Conservation (phyloP, 169 alveolate species). For the Plasmodium fragile region DNA sequence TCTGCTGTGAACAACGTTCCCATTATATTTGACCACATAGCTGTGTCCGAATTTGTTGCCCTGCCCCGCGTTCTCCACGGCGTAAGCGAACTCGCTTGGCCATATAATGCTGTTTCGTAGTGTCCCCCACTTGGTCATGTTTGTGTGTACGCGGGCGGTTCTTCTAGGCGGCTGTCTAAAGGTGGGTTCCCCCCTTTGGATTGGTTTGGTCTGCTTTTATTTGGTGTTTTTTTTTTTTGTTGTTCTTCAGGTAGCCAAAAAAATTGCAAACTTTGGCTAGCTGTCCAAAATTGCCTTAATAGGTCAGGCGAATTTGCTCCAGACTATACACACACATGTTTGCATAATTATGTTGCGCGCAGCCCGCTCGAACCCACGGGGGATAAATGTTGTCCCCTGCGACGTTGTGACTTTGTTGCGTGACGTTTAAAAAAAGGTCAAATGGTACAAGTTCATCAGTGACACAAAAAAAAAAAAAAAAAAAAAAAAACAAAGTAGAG, state of each 20-base stretch:
- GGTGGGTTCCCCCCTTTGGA: background rate
- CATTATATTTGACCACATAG: constrained; percentile 59
- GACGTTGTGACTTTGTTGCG: background rate
- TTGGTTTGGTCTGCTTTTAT: background rate
- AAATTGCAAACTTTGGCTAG: background rate
- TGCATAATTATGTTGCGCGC: background rate
- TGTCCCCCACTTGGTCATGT: constrained; percentile 55
- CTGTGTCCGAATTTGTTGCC: constrained; percentile 60
- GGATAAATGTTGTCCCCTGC: background rate
- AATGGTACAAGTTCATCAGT: background rate
- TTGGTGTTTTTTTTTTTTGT: constrained; percentile 5
- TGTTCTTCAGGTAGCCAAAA: background rate
- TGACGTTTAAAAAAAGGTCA: background rate
- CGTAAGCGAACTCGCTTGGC: constrained; percentile 60
- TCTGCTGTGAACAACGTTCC: constrained; percentile 40
- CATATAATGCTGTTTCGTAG: constrained; percentile 22
- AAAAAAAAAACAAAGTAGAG: background rate
- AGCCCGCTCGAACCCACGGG: background rate
- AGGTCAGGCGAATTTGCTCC: constrained; percentile 14
- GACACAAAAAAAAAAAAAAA: background rate
- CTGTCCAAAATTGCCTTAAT: background rate
- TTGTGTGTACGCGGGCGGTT: background rate
- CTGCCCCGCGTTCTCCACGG: constrained; percentile 59
- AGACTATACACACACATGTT: background rate
- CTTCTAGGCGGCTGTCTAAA: background rate